Conservation (phyloP, 2,329 filamentous ascomycete species). For the Aspergillus sp. region DNA sequence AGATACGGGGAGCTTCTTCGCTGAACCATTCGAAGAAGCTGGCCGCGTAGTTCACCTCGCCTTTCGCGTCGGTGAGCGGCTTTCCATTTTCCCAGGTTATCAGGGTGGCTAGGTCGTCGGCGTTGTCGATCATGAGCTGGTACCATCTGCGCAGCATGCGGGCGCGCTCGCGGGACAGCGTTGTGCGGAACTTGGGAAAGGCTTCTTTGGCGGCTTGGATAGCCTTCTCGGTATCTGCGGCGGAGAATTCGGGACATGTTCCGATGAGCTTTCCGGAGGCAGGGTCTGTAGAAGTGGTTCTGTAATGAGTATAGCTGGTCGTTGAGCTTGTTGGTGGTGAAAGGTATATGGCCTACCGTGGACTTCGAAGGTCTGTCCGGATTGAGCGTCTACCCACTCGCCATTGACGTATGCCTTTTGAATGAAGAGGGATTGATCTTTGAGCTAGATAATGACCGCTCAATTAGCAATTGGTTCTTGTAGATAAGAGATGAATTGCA, state of each 20-base stretch:
- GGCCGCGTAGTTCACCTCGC: slow-evolving; percentile 61
- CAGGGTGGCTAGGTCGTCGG: slow-evolving; percentile 65
- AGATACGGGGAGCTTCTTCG: slow-evolving; percentile 60
- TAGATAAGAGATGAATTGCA: not conserved
- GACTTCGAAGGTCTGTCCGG: slow-evolving; percentile 89
- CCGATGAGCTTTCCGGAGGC: slow-evolving; percentile 79
- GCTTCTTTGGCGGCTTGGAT: slow-evolving; percentile 81
- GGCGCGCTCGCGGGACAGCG: slow-evolving; percentile 61
- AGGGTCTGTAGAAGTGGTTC: slow-evolving; percentile 61
- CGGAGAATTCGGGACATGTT: slow-evolving; percentile 77
- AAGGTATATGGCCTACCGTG: slow-evolving; percentile 53
- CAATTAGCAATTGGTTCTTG: slow-evolving; percentile 7
- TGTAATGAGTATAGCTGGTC: not conserved
- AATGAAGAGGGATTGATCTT: slow-evolving; percentile 80
- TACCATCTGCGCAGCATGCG: slow-evolving; percentile 68
- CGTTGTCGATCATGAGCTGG: slow-evolving; percentile 66
- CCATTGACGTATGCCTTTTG: slow-evolving; percentile 85
- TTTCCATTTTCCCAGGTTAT: slow-evolving; percentile 73
- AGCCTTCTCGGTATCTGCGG: slow-evolving; percentile 74
- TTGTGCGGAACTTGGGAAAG: slow-evolving; percentile 61
- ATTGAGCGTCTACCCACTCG: slow-evolving; percentile 83
- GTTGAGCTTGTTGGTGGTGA: not conserved
- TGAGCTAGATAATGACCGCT: slow-evolving; percentile 56
- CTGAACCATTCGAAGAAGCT: slow-evolving; percentile 66
- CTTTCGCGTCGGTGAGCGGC: slow-evolving; percentile 61